Evolutionary conservation across 2,329 filamentous ascomycete genomes (phyloP).

Genomic region (Colletotrichum sp.): DNA sequence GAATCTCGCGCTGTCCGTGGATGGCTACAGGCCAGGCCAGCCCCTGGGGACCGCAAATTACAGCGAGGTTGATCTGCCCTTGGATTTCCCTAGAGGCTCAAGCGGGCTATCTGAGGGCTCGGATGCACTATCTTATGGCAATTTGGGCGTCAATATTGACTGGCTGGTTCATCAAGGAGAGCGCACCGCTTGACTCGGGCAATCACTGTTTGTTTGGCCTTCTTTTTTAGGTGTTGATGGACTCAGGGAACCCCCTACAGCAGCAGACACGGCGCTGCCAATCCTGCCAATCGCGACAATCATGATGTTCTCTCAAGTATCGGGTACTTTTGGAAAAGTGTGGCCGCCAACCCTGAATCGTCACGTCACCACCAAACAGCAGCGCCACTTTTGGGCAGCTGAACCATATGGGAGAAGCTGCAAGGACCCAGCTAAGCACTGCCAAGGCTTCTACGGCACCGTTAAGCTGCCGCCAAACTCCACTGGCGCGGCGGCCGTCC

Average conservation of each 20-base stretch:
- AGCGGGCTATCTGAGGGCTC: neutral
- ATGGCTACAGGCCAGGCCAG: neutral
- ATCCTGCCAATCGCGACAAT: neutral
- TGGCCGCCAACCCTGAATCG: neutral
- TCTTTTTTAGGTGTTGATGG: neutral
- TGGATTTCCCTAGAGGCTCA: neutral
- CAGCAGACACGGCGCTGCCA: neutral
- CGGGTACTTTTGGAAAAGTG: neutral
- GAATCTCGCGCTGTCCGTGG: neutral
- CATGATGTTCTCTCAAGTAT: neutral
- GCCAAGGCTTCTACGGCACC: neutral
- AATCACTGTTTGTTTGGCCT: neutral
- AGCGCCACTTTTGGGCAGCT: neutral
- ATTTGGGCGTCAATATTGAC: neutral
- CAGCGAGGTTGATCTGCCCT: neutral
- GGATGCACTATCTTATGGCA: neutral
- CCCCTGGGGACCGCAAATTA: neutral
- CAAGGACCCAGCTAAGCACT: neutral
- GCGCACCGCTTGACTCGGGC: conserved; percentile 1
- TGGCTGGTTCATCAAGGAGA: neutral
- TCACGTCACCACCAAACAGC: neutral
- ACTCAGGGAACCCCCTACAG: neutral
- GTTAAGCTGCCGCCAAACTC: neutral
- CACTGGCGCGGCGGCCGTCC: neutral
- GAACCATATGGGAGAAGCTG: neutral